These are phyloP conservation scores for Colletotrichum liaoningense DNA, from an alignment of 2,329 filamentous ascomycete genomes.

Conservation along the genomic window DNA sequence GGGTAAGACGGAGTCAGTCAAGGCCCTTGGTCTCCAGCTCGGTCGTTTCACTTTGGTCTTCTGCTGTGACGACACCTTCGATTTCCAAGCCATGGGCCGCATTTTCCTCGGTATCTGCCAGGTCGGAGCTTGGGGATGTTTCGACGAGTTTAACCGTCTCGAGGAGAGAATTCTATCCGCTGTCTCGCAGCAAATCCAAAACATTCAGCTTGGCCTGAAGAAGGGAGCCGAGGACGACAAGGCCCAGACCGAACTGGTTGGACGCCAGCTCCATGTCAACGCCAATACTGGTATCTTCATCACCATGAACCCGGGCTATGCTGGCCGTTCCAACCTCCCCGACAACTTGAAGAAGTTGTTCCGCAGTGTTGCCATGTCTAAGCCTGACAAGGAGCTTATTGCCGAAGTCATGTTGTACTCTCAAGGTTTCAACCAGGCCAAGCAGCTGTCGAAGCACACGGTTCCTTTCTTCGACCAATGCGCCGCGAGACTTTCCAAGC, in stretches of 20 bases:
- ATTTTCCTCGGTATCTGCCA: constrained; percentile 99
- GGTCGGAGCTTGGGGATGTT: constrained; percentile 99
- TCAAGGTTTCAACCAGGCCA: constrained; percentile 97
- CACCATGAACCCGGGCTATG: constrained; percentile 99
- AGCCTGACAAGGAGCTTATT: constrained; percentile 99
- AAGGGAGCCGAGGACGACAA: constrained; percentile 85
- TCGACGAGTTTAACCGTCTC: constrained; percentile 99
- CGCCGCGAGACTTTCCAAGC: constrained; percentile 83
- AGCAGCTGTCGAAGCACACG: constrained; percentile 91
- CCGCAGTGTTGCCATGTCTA: constrained; percentile 99
- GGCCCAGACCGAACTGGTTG: constrained; percentile 92
- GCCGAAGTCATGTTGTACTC: constrained; percentile 99
- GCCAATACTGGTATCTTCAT: constrained; percentile 98
- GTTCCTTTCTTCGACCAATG: constrained; percentile 99
- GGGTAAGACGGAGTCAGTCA: constrained; percentile 99
- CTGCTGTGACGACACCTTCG: constrained; percentile 99
- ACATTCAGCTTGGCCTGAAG: constrained; percentile 96
- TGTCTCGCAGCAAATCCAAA: constrained; percentile 98
- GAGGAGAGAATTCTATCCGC: constrained; percentile 98
- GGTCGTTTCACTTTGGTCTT: constrained; percentile 98
- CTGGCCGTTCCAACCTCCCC: constrained; percentile 95
- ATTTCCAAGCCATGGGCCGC: constrained; percentile 99
- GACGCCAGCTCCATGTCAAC: constrained; percentile 89
- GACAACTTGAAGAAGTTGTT: constrained; percentile 99
- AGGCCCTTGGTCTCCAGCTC: constrained; percentile 94